phyloP scores from a whole-genome alignment of 805 yeast genomes.

The Kodamaea kaohsiungensis region DNA sequence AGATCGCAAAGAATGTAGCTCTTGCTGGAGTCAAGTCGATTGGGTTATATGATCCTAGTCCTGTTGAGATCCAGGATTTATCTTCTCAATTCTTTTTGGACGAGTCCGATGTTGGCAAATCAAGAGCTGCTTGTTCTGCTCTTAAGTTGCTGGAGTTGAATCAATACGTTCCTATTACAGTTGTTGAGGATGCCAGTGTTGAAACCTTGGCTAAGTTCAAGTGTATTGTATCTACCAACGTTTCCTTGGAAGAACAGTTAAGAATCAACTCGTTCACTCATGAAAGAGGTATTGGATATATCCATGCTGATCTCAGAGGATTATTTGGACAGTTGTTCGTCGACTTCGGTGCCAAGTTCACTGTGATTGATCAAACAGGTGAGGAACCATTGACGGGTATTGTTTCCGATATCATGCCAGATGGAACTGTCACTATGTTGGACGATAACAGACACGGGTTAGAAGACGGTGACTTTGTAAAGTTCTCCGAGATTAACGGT shows the following conservation, averaged over 20 bases:
- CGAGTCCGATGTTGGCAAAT: conserved; percentile 67
- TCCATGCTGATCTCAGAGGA: conserved; percentile 82
- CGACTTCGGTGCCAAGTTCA: conserved; percentile 83
- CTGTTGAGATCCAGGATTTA: conserved; percentile 67
- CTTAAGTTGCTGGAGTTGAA: conserved; percentile 78
- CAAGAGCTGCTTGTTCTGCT: conserved; percentile 73
- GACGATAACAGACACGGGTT: conserved; percentile 92
- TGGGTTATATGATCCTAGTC: conserved; percentile 78
- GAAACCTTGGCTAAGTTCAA: conserved; percentile 62
- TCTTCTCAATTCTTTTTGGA: conserved; percentile 85
- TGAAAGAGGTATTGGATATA: conserved; percentile 69
- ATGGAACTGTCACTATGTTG: conserved; percentile 91
- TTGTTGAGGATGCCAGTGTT: conserved; percentile 51
- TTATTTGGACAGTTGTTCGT: conserved; percentile 86
- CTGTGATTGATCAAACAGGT: conserved; percentile 83
- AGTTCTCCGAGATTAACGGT: conserved; percentile 84
- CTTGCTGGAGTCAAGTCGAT: conserved; percentile 96
- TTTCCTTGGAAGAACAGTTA: conserved; percentile 70
- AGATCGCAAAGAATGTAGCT: conserved; percentile 94
- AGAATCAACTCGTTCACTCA: conserved; percentile 77
- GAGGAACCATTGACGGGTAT: conserved; percentile 90
- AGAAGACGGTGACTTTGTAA: conserved; percentile 88
- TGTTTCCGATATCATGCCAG: conserved; percentile 81
- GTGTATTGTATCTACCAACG: conserved; percentile 82
- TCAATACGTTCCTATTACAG: conserved; percentile 83